Base-by-base conservation (phyloP, 2,329 filamentous ascomycete genomes). In the Colletotrichum salicis region DNA sequence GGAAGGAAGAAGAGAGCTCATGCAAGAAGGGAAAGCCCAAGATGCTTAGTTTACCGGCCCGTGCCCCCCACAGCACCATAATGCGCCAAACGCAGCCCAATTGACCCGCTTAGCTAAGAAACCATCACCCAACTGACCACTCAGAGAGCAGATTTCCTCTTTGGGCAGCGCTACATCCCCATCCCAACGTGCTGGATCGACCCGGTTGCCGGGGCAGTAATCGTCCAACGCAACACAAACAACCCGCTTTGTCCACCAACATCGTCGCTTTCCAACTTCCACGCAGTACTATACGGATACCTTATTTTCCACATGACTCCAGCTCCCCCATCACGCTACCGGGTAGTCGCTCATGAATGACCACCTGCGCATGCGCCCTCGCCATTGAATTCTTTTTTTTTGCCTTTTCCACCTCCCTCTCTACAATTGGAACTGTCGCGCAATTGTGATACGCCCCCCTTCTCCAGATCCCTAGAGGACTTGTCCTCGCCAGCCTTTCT, bases 121-220 rank as follows among this genome's bases (percentile, higher is more conserved):
- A n/a, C 31, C 2, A 8, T 35, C 31, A 11, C 13, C 37, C 13
- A 22, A 13, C 31, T 22, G 64, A 24, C 59, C 65, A 70, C 15
- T 59, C 62, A 66, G 52, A 48, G 29, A 12, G 13, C 6, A 27
- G 2, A 8, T 27, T 33, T 7, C 41, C 54, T 19, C 54, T 52
- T 51, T 41, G 31, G 67, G 41, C 54, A 41, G n/a, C 59, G 37
- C 62, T 65, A 70, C 59, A 69, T 70, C 70, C 51, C 62, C 71
- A 67, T 70, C 45, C 71, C 67, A 64, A 71, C 66, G 45, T 61
- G 31, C 57, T 73, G 62, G 69, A 67, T 73, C 59, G 67, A 64
- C 67, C 67, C 67, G 54, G 65, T 70, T 67, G 76, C 76, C 67
- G 72, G 74, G 76, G 73, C 76, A 77, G 66, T 69, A 55, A 76